phyloP scores from a whole-genome alignment of 768 basidiomycete species.

The Gautieria morchelliformis region DNA sequence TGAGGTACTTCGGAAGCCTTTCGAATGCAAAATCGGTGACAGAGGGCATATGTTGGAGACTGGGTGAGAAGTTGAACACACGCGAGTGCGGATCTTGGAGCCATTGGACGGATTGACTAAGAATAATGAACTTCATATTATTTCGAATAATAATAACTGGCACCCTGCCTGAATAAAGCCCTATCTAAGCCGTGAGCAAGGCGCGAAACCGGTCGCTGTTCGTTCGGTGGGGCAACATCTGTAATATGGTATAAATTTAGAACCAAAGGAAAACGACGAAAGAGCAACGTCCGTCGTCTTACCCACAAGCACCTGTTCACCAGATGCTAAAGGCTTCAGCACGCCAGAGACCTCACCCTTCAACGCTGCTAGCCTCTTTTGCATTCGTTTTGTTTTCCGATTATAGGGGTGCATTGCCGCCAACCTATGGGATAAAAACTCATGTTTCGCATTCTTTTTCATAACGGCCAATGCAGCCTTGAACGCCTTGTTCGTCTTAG shows the following conservation, averaged over 20 bases:
- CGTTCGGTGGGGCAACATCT: conserved; percentile 37
- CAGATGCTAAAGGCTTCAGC: not conserved
- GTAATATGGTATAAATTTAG: not conserved
- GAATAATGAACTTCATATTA: not conserved
- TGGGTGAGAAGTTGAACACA: conserved; percentile 76
- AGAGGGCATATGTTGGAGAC: conserved; percentile 62
- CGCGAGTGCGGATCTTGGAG: conserved; percentile 76
- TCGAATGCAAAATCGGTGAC: conserved; percentile 82
- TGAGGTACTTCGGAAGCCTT: conserved; percentile 61
- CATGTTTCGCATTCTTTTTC: not conserved
- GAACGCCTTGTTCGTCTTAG: not conserved
- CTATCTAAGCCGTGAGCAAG: conserved; percentile 60
- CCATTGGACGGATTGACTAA: conserved; percentile 83
- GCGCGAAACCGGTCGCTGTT: conserved; percentile 47
- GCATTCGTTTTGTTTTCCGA: not conserved
- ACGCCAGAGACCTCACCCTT: not conserved
- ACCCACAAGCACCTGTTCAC: conserved; percentile 1
- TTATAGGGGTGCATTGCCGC: too few relatives aligned
- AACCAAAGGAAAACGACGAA: not conserved
- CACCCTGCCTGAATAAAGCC: conserved; percentile 64
- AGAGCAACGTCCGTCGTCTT: not conserved
- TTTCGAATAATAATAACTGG: not conserved
- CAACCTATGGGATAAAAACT: not conserved
- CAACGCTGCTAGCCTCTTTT: not conserved
- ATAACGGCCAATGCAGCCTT: not conserved